Evolutionary conservation across 306 rosid species (phyloP), one percentile per base, ranked within the genome.

Genomic region (Medicago arabica): DNA sequence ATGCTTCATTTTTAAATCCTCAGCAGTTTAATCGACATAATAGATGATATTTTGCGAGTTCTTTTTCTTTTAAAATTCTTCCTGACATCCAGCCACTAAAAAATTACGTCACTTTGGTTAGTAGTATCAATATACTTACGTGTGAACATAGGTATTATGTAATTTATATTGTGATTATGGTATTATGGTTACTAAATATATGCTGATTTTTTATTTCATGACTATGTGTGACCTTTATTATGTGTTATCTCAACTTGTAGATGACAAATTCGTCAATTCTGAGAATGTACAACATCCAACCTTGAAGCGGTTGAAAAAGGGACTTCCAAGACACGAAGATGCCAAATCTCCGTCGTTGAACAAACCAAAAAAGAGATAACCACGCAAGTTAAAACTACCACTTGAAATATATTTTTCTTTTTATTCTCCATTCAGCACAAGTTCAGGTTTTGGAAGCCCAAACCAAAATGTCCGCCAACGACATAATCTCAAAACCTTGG

Each of bases 301-400:
- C 23, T 53, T 72, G 0, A 77, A 82, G 71, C 81, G 86, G 65
- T 67, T 80, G 86, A 80, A 61, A 83, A 78, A 6, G 71, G 72
- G 83, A 9, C 66, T 2, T 28, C 49, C 71, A 38, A 57, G 67
- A 21, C 11, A 40, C 4, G 31, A 55, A 25, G 58, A 80, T 36
- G 55, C 2, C 25, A 66, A 16, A 44, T 43, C 69, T 31, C 44
- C 69, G 1, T 28, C 62, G 23, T 16, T 18, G 11, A 11, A 59
- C 18, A 80, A 50, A 16, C n/a, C 3, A 17, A 67, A 43, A 57
- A 67, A 46, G 71, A 39, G 68, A 55, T 43, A 43, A 31, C 6
- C 18, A 46, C 67, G 17, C 61, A 8, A n/a, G 53, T 47, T 36
- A 17, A 67, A 60, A 17, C 4, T 8, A 55, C 12, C 17, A 14